A percentile compares a stretch with the other conserved stretches of the same genome.
phyloP scores from a whole-genome alignment of 352 stramenopile species.

The Phytophthora sp. region DNA sequence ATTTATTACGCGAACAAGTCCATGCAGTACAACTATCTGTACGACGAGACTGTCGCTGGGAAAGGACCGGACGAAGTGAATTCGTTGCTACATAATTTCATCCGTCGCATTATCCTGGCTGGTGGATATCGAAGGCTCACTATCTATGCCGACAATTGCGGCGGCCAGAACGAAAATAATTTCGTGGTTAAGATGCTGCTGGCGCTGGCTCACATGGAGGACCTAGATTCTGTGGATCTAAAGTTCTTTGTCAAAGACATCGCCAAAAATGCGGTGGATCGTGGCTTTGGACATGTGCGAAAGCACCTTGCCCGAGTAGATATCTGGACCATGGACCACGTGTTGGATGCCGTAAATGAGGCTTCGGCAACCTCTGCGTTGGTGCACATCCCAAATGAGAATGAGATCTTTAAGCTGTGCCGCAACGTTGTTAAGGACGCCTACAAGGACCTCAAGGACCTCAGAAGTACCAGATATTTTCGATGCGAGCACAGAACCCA shows the following conservation, averaged over 20 bases:
- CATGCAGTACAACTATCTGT: slow-evolving; percentile 2
- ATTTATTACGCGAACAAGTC: not conserved
- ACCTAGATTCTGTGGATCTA: not conserved
- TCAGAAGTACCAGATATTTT: not conserved
- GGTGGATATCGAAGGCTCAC: not conserved
- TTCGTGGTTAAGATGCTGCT: not conserved
- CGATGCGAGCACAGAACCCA: not conserved
- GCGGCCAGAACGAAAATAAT: not conserved
- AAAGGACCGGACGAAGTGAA: not conserved
- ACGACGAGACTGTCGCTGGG: not conserved
- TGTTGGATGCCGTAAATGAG: not conserved
- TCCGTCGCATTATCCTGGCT: not conserved
- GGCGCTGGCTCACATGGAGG: not conserved
- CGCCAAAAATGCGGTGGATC: not conserved
- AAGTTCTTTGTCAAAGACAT: not conserved
- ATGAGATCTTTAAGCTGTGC: not conserved
- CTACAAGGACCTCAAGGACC: not conserved
- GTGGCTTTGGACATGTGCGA: not conserved
- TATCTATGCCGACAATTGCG: not conserved
- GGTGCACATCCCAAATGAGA: not conserved
- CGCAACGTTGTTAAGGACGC: not conserved
- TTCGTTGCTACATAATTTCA: not conserved
- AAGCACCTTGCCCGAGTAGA: not conserved
- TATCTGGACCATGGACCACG: not conserved
- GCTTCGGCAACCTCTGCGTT: not conserved